A percentile compares a stretch with the other conserved stretches of the same genome.
These are phyloP conservation scores for Russula brevipes DNA, from an alignment of 768 basidiomycete species.

Conservation along the genomic window DNA sequence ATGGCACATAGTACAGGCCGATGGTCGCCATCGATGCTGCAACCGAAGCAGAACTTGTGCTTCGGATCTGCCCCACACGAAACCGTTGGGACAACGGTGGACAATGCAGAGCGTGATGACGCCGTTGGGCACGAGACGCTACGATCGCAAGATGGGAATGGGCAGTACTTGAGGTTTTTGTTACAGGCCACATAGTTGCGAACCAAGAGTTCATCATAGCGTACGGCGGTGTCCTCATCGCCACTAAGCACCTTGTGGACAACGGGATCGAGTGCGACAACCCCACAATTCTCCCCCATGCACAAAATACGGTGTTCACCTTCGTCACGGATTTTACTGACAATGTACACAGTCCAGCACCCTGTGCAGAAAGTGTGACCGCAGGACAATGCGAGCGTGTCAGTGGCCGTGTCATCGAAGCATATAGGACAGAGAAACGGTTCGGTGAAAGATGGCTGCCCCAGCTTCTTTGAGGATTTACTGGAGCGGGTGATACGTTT, in stretches of 20 bases:
- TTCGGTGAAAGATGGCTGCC: slow-evolving; percentile 32
- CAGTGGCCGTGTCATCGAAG: slow-evolving; percentile 66
- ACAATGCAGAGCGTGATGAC: slow-evolving; percentile 64
- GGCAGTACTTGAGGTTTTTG: slow-evolving; percentile 85
- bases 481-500: slow-evolving; percentile 32
- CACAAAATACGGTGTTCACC: slow-evolving; percentile 68
- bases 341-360: slow-evolving; percentile 80
- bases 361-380: slow-evolving; percentile 77
- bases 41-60: slow-evolving; percentile 94
- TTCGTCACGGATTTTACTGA: slow-evolving; percentile 78
- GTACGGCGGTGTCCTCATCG: slow-evolving; percentile 50
- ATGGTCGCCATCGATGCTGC: slow-evolving; percentile 82
- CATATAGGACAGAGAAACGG: slow-evolving; percentile 91
- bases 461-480: slow-evolving; percentile 25
- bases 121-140: slow-evolving; percentile 90
- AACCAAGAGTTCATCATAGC: slow-evolving; percentile 83
- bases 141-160: slow-evolving; percentile 89
- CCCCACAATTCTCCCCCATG: slow-evolving; percentile 73
- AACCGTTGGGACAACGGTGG: slow-evolving; percentile 83
- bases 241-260: slow-evolving; percentile 51
- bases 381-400: slow-evolving; percentile 70
- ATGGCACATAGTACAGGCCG: slow-evolving; percentile 86
- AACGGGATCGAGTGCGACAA: slow-evolving; percentile 61
- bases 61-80: slow-evolving; percentile 63
- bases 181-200: slow-evolving; percentile 87